Conservation (phyloP, 176 grass and related monocot genomes). For the Elymus sibiricus region DNA sequence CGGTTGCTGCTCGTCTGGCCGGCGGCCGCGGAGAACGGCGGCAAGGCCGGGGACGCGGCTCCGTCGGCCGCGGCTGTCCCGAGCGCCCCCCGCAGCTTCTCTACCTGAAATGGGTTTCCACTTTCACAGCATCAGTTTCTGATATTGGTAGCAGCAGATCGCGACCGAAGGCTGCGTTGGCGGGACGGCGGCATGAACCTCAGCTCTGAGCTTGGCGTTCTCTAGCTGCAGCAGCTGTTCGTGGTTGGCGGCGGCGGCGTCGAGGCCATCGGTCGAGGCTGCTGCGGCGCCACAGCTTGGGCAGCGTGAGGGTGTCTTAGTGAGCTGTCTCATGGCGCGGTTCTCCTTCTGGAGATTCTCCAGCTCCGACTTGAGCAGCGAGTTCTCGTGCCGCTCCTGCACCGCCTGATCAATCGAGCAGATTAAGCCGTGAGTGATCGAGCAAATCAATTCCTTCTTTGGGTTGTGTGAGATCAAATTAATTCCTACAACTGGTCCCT, state of each 20-base stretch:
- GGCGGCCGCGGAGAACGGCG: constrained; percentile 18
- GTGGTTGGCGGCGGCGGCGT: constrained; percentile 8
- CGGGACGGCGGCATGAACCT: constrained; percentile 30
- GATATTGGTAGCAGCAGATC: too few relatives aligned
- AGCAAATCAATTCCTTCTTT: too few relatives aligned
- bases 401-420: constrained; percentile 36
- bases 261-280: constrained; percentile 17
- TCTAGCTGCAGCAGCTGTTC: constrained; percentile 61
- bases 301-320: constrained; percentile 44
- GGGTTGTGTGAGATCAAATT: not conserved
- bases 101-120: constrained; percentile 40
- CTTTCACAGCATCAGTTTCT: not conserved
- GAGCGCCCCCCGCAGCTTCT: constrained; percentile 35
- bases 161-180: not conserved
- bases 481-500: too few relatives aligned
- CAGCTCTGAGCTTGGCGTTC: constrained; percentile 64
- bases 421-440: too few relatives aligned
- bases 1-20: not conserved
- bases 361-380: constrained; percentile 74
- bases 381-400: constrained; percentile 90
- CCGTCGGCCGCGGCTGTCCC: constrained; percentile 8
- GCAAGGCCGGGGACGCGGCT: constrained; percentile 13
- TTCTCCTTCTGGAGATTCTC: constrained; percentile 75
- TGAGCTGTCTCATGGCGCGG: constrained; percentile 53
- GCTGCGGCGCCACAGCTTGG: constrained; percentile 45